Evolutionary conservation across 2,329 filamentous ascomycete species (phyloP).

Genomic region (Colletotrichum endophyticum): DNA sequence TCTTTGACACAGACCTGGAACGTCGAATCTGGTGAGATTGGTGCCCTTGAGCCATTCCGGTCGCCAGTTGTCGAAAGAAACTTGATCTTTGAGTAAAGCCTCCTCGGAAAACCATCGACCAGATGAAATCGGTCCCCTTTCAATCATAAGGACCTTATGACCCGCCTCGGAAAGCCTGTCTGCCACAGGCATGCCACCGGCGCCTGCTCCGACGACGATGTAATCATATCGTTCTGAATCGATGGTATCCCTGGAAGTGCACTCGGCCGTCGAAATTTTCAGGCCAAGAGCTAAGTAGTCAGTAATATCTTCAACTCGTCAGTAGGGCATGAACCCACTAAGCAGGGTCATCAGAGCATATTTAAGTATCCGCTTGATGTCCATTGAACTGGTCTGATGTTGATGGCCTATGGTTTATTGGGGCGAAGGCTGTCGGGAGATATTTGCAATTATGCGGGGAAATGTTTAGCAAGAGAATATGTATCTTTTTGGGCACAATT

Average conservation of each 20-base stretch:
- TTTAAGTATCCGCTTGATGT: neutral
- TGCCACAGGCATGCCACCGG: neutral
- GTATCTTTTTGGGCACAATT: neutral
- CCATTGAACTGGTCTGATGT: neutral
- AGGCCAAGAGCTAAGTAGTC: neutral
- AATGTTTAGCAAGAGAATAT: neutral
- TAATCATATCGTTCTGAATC: neutral
- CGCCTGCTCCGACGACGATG: neutral
- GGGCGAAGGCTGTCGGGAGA: neutral
- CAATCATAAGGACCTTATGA: neutral
- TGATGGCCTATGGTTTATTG: neutral
- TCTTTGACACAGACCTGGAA: neutral
- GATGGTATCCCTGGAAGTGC: neutral
- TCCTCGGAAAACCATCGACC: neutral
- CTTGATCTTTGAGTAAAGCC: neutral
- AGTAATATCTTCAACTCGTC: neutral
- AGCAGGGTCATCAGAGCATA: neutral
- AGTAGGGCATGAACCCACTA: neutral
- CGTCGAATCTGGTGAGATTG: neutral
- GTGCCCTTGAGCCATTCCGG: neutral
- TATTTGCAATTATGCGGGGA: neutral
- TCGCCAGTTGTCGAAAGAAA: neutral
- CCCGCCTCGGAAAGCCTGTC: neutral
- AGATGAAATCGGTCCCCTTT: neutral
- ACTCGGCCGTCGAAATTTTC: neutral